These are phyloP conservation scores for Nitzschia inconspicua DNA, from an alignment of 108 stramenopile genomes.

Conservation along the genomic window DNA sequence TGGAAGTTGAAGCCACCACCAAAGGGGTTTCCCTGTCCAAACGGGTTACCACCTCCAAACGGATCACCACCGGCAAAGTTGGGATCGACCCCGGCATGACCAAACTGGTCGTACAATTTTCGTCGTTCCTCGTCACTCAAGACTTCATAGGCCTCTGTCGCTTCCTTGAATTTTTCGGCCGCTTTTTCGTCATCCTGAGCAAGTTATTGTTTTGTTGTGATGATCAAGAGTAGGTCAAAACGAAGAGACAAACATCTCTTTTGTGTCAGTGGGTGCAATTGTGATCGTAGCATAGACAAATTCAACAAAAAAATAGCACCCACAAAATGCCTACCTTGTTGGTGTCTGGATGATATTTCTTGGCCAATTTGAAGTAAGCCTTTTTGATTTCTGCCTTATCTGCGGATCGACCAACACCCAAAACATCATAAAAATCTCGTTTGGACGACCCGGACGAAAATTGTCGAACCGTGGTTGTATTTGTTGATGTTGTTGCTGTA, in stretches of 20 bases:
- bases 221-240: not conserved
- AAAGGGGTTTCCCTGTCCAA: slow-evolving; percentile 47
- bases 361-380: slow-evolving; percentile 93
- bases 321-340: slow-evolving; percentile 61
- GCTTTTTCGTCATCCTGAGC: slow-evolving; percentile 56
- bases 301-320: not conserved
- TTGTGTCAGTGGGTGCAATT: not conserved
- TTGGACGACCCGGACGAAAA: slow-evolving; percentile 75
- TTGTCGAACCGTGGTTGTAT: slow-evolving; percentile 6
- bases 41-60: slow-evolving; percentile 52
- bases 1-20: slow-evolving; percentile 62
- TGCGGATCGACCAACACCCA: slow-evolving; percentile 77
- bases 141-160: slow-evolving; percentile 94
- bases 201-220: not conserved
- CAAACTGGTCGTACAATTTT: slow-evolving; percentile 85
- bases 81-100: slow-evolving; percentile 90
- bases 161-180: slow-evolving; percentile 88
- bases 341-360: slow-evolving; percentile 95
- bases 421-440: slow-evolving; percentile 92
- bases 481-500: too few relatives aligned
- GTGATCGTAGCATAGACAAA: too few relatives aligned
- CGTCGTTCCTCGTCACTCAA: slow-evolving; percentile 89
- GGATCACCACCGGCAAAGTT: slow-evolving; percentile 59
- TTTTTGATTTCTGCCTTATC: slow-evolving; percentile 87
- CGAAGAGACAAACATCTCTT: not conserved